Base-by-base conservation (phyloP, 345 rosid species). In the Boechera retrofracta region DNA sequence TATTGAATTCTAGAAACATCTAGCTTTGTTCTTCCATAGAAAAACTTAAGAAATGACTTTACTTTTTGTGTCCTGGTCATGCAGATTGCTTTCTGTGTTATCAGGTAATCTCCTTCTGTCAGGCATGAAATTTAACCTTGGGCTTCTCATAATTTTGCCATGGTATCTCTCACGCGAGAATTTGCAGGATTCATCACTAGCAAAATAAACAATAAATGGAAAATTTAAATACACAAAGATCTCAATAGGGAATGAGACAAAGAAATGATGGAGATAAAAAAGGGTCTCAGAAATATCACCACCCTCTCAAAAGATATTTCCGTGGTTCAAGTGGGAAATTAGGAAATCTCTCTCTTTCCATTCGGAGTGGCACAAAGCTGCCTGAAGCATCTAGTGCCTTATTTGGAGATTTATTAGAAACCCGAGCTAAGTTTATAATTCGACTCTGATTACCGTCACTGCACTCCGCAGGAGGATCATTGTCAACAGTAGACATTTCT, bases 91-190 rank as follows among this genome's bases (percentile, higher is more conserved):
- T 71, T 79, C 88, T 67, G 81, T 77, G 51, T 86, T 71, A 82
- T 85, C 79, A 57, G 87, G 77, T 70, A 84, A 74, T 74, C 95
- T 91, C 63, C 89, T 89, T 75, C 91, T 87, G 71, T 87, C 93
- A 71, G 81, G 86, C 65, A 49, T 72, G 78, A 77, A 80, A 65
- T 83, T 84, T 71, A 85, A 76, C 80, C 91, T 85, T 73, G 87
- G 70, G 81, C 86, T 82, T 69, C 97, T 83, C 55, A 82, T 74
- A 5, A 71, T 53, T 66, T 81, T 85, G 31, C 84, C 90, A 56
- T 74, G 86, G 82, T 83, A 84, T 75, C 91, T 84, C 75, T 84
- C 90, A 44, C 87, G 85, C 15, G 86, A 53, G 72, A 81, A 85
- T 71, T 77, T 83, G 72, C 45, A 76, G 61, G 82, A 87, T 69